Percentiles rank a stretch among this genome's conserved stretches.
Evolutionary conservation across 495 filamentous ascomycete species (phyloP).

Genomic region (Xylaria telfairii): DNA sequence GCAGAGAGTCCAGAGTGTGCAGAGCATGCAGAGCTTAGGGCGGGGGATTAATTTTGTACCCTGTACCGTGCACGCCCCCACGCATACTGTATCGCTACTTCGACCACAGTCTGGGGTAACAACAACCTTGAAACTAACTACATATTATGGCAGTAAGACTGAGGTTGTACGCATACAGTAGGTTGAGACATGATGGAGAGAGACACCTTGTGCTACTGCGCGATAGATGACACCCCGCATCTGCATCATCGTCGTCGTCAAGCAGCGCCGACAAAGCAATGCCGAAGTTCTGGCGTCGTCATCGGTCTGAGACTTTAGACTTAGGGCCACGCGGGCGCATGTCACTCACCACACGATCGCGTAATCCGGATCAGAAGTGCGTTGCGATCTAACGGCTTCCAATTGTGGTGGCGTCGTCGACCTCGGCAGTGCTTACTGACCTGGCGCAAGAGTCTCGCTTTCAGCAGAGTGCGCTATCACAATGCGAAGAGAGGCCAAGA

Average conservation of each 20-base stretch:
- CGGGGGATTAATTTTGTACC: conserved; percentile 17
- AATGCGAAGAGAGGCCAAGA: not conserved
- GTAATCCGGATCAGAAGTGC: conserved; percentile 4
- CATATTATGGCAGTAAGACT: not conserved
- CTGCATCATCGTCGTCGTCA: not conserved
- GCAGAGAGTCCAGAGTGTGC: no score
- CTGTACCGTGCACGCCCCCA: not conserved
- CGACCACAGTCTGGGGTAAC: not conserved
- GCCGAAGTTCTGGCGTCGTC: conserved; percentile 2
- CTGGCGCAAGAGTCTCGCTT: not conserved
- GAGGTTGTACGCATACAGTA: not conserved
- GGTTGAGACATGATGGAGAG: not conserved
- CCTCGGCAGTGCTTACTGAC: no score
- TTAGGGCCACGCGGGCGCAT: not conserved
- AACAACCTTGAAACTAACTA: not conserved
- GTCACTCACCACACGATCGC: not conserved
- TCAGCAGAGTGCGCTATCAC: not conserved
- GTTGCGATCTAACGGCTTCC: conserved; percentile 10
- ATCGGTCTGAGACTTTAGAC: not conserved
- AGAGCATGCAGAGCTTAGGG: not conserved
- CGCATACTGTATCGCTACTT: conserved; percentile 24
- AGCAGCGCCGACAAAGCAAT: not conserved
- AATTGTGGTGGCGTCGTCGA: not conserved
- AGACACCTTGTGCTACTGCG: not conserved
- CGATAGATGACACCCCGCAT: conserved; percentile 7